Conservation (phyloP, 768 basidiomycete species). For the Boletus vinaceobasis region DNA sequence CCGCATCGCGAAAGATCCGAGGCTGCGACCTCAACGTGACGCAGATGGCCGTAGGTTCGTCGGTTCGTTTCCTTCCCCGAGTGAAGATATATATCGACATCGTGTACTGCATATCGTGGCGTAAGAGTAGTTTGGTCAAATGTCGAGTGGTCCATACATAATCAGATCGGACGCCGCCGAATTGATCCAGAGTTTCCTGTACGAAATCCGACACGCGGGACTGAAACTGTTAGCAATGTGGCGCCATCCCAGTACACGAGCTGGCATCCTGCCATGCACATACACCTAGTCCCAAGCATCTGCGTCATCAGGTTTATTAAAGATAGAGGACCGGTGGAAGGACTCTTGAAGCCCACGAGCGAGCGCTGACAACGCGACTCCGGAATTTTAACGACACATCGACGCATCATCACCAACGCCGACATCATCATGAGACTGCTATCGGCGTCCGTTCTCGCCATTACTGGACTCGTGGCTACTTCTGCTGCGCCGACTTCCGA, state of each 20-base stretch:
- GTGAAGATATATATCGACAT: background rate
- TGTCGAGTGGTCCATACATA: background rate
- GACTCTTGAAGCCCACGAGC: background rate
- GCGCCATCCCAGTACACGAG: background rate
- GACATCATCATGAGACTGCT: conserved; percentile 3
- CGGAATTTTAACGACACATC: background rate
- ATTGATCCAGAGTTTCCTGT: conserved; percentile 11
- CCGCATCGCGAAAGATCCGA: background rate
- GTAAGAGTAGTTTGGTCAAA: background rate
- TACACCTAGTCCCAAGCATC: conserved; percentile 14
- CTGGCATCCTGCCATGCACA: background rate
- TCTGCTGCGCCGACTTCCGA: conserved; percentile 12
- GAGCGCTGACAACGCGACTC: background rate
- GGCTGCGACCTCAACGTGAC: background rate
- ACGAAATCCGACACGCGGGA: background rate
- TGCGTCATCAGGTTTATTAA: conserved; percentile 10
- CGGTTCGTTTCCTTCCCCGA: background rate
- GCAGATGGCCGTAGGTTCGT: background rate
- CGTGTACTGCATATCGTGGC: background rate
- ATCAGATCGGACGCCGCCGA: background rate
- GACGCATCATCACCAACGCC: background rate
- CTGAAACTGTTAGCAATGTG: background rate
- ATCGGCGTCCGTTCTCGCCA: conserved; percentile 1
- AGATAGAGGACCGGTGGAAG: background rate
- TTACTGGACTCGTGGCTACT: conserved; percentile 2